These are phyloP conservation scores for Pythium aphanidermatum DNA, from an alignment of 352 stramenopile species.

Conservation along the genomic window DNA sequence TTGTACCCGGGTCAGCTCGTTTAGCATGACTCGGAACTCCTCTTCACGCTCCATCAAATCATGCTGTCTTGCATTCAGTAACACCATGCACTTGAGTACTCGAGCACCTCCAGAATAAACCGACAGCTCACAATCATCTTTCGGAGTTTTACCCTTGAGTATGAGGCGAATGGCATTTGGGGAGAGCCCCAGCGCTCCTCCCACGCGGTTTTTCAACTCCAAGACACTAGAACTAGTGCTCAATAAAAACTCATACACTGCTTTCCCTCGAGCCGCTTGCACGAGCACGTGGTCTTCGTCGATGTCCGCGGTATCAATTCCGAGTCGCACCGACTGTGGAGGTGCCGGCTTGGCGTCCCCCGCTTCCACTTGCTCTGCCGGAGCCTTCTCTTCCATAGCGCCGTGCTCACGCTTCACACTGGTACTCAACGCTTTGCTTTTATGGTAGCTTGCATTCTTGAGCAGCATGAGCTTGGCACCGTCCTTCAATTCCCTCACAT, in stretches of 20 bases:
- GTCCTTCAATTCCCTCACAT: constrained; percentile 17
- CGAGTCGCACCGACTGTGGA: constrained; percentile 11
- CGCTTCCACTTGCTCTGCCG: no score
- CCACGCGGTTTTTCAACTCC: constrained; percentile 42
- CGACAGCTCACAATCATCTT: constrained; percentile 25
- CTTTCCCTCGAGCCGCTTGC: constrained; percentile 49
- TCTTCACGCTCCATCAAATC: constrained; percentile 55
- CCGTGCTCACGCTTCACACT: no score
- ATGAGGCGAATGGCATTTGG: constrained; percentile 41
- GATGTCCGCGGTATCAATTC: constrained; percentile 14
- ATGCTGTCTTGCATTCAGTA: constrained; percentile 57
- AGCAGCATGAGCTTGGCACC: constrained; percentile 25
- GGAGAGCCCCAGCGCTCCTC: constrained; percentile 35
- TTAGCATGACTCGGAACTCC: constrained; percentile 51
- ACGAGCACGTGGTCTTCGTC: constrained; percentile 41
- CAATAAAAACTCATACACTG: constrained; percentile 50
- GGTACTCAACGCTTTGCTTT: no score
- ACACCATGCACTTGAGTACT: constrained; percentile 61
- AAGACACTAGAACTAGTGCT: constrained; percentile 21
- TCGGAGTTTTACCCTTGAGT: constrained; percentile 57
- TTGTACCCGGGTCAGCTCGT: constrained; percentile 46
- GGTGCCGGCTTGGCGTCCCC: no score
- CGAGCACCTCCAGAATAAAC: constrained; percentile 15
- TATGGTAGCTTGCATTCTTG: constrained; percentile 20
- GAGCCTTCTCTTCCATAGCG: no score